Evolutionary conservation across 805 yeast species (phyloP).

Genomic region (Yamadazyma sp.): DNA sequence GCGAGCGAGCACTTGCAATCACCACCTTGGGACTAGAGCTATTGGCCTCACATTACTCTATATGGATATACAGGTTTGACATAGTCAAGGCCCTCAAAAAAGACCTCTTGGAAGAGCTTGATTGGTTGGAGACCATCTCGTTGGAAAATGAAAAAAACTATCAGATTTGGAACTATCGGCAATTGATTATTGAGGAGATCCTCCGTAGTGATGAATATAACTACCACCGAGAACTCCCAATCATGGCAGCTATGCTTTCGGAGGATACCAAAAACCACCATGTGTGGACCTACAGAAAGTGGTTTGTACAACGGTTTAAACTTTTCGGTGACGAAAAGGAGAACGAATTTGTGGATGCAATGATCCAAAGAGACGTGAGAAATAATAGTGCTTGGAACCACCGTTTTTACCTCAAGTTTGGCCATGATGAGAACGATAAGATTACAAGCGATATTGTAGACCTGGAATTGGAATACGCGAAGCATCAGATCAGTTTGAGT

Average conservation of each 20-base stretch:
- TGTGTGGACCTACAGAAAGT: conserved; percentile 90
- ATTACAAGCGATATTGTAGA: conserved; percentile 15
- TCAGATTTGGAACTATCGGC: conserved; percentile 96
- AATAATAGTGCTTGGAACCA: conserved; percentile 96
- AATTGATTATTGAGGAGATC: conserved; percentile 50
- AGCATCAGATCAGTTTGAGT: conserved; percentile 49
- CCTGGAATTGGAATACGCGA: conserved; percentile 55
- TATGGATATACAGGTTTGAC: conserved; percentile 72
- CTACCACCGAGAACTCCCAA: conserved; percentile 55
- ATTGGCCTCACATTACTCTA: conserved; percentile 89
- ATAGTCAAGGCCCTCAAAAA: conserved; percentile 43
- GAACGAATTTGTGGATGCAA: conserved; percentile 45
- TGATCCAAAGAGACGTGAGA: conserved; percentile 63
- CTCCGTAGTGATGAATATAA: conserved; percentile 15
- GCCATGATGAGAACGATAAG: conserved; percentile 16
- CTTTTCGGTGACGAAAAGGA: conserved; percentile 49
- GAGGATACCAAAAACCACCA: conserved; percentile 91
- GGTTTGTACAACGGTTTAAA: conserved; percentile 65
- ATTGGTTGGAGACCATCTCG: conserved; percentile 79
- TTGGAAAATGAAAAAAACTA: conserved; percentile 83
- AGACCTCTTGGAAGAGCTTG: conserved; percentile 55
- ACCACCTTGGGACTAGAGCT: conserved; percentile 61
- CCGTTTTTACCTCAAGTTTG: conserved; percentile 57
- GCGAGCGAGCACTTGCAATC: conserved; percentile 68
- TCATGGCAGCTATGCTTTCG: conserved; percentile 64